Evolutionary conservation across 768 basidiomycete genomes (phyloP).

Genomic region (Suillus fuscotomentosus): DNA sequence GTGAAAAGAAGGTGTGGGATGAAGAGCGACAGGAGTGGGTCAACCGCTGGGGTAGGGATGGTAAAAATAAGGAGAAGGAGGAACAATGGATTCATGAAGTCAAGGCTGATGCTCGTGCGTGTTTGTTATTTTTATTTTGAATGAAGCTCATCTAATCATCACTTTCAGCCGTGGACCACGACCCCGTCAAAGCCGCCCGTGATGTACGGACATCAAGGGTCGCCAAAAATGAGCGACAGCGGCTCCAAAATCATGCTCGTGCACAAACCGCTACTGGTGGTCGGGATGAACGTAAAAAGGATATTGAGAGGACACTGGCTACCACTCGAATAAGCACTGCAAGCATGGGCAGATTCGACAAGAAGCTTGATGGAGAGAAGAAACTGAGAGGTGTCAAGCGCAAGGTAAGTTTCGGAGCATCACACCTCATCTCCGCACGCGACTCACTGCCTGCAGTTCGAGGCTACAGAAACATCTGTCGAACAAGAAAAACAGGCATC

Average conservation of each 20-base stretch:
- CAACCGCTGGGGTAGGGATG: conserved; percentile 82
- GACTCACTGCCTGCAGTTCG: conserved; percentile 58
- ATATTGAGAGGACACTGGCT: conserved; percentile 76
- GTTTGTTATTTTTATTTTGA: neutral
- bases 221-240: conserved; percentile 83
- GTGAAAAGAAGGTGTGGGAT: conserved; percentile 87
- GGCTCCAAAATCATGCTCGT: conserved; percentile 66
- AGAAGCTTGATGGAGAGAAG: conserved; percentile 87
- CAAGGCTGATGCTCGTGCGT: conserved; percentile 79
- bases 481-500: conserved; percentile 70
- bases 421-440: neutral
- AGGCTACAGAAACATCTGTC: conserved; percentile 69
- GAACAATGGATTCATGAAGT: conserved; percentile 93
- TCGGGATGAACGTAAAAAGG: conserved; percentile 57
- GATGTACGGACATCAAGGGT: conserved; percentile 79
- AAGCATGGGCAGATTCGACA: conserved; percentile 94
- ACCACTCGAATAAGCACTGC: conserved; percentile 84
- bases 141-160: neutral
- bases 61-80: conserved; percentile 87
- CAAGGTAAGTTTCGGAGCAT: conserved; percentile 54
- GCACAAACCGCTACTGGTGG: conserved; percentile 38
- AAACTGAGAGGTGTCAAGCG: conserved; percentile 86
- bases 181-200: conserved; percentile 75
- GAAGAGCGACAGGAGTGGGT: conserved; percentile 95
- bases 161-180: conserved; percentile 65